Percentiles rank a stretch among this genome's conserved stretches.
Conservation (phyloP, 2,329 filamentous ascomycete genomes). For the Diaporthe capsici region DNA sequence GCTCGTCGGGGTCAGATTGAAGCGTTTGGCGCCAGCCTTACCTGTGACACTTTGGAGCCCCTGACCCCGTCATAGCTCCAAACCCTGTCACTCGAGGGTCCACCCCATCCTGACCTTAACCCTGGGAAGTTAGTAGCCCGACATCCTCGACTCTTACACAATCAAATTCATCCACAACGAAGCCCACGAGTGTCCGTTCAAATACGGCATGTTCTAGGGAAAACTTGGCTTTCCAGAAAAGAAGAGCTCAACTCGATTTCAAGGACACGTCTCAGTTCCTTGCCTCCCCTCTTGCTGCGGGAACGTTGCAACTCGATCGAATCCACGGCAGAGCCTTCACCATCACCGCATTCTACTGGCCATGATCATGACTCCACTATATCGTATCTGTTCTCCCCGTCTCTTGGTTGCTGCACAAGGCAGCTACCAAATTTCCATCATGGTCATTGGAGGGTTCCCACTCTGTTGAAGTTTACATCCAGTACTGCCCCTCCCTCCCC, state of each 20-base stretch:
- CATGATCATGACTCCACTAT: too few relatives aligned
- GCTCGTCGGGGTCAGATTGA: neutral
- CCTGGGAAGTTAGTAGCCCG: too few relatives aligned
- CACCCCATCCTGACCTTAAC: neutral
- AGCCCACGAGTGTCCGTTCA: too few relatives aligned
- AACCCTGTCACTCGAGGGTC: neutral
- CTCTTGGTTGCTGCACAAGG: neutral
- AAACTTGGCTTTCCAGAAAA: too few relatives aligned
- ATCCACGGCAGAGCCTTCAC: too few relatives aligned
- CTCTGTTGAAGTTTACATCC: neutral
- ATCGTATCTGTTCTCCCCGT: neutral
- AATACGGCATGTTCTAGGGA: too few relatives aligned
- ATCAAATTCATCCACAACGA: neutral
- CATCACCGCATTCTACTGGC: too few relatives aligned
- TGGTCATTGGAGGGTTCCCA: neutral
- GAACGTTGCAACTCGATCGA: too few relatives aligned
- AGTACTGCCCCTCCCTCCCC: neutral
- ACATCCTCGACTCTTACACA: neutral
- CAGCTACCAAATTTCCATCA: neutral
- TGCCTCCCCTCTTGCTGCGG: too few relatives aligned
- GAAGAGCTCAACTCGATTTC: too few relatives aligned
- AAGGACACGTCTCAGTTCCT: too few relatives aligned
- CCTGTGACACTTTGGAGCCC: conserved; percentile 26
- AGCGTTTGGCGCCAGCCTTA: conserved; percentile 12
- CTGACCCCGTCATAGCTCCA: conserved; percentile 5